These are phyloP conservation scores for Pilatotrama ljubarskyi DNA, from an alignment of 768 basidiomycete species.

Conservation along the genomic window DNA sequence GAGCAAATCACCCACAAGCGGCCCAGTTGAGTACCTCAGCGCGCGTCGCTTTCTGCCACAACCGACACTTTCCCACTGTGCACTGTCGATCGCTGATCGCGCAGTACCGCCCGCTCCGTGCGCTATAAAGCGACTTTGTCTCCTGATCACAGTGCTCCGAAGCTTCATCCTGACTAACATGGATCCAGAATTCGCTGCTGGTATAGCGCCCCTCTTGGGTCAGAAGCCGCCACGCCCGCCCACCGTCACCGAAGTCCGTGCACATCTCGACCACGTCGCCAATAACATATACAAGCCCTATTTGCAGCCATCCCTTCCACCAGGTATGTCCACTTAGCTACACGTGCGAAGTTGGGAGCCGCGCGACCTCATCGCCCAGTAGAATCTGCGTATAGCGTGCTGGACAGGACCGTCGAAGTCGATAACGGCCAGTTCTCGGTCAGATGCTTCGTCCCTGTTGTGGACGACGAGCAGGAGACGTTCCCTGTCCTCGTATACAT, in stretches of 20 bases:
- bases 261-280: background rate
- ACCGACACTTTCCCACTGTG: too few species aligned
- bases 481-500: slow-evolving; percentile 13
- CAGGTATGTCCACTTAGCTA: background rate
- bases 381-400: background rate
- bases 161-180: background rate
- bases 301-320: background rate
- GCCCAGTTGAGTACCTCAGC: too few species aligned
- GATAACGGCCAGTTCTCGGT: slow-evolving; percentile 6
- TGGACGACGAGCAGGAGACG: background rate
- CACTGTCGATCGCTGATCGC: too few species aligned
- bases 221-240: background rate
- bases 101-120: too few species aligned
- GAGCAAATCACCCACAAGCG: too few species aligned
- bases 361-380: background rate
- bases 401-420: background rate
- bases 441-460: background rate
- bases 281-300: background rate
- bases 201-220: background rate
- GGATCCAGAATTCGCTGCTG: background rate
- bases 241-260: background rate
- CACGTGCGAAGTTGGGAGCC: too few species aligned
- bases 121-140: too few species aligned
- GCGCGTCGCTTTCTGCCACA: too few species aligned
- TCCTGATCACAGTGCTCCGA: too few species aligned